Conservation (phyloP, 2,329 filamentous ascomycete genomes). For the Phialophora expanda region DNA sequence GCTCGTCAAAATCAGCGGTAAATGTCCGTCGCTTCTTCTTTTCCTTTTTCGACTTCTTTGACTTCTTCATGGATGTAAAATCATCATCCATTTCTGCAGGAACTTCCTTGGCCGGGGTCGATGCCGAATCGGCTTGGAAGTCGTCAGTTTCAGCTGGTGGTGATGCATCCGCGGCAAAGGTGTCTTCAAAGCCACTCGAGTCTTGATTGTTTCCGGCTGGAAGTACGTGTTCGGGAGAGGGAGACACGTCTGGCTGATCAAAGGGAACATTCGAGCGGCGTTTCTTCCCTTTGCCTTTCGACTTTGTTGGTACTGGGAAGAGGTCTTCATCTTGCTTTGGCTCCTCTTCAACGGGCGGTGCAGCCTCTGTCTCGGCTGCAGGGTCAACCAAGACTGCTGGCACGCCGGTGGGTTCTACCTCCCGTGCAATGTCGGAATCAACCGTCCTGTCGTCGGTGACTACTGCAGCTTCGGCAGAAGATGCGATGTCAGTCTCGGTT, state of each 20-base stretch:
- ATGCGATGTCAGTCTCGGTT: constrained; percentile 2
- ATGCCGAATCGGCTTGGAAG: neutral
- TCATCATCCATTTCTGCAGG: constrained; percentile 13
- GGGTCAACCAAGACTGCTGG: neutral
- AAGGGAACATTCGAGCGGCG: constrained; percentile 19
- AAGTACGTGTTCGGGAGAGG: too few relatives aligned
- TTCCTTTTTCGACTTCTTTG: constrained; percentile 42
- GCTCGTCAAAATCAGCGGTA: constrained; percentile 2
- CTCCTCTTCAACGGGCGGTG: neutral
- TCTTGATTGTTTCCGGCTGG: neutral
- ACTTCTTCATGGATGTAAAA: constrained; percentile 9
- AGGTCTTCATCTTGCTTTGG: constrained; percentile 23
- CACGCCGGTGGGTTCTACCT: neutral
- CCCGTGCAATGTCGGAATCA: neutral
- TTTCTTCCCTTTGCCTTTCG: constrained; percentile 38
- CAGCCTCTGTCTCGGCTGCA: neutral
- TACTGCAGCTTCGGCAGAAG: neutral
- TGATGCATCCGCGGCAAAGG: neutral
- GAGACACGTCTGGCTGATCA: constrained; percentile 14
- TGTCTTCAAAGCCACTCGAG: neutral
- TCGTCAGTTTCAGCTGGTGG: neutral
- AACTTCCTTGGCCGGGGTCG: neutral
- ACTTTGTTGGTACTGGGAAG: constrained; percentile 11
- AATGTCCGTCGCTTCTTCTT: constrained; percentile 30
- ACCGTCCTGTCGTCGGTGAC: neutral